phyloP scores from a whole-genome alignment of 2,329 filamentous ascomycete genomes.

The Aspergillus fumigatiaffinis region DNA sequence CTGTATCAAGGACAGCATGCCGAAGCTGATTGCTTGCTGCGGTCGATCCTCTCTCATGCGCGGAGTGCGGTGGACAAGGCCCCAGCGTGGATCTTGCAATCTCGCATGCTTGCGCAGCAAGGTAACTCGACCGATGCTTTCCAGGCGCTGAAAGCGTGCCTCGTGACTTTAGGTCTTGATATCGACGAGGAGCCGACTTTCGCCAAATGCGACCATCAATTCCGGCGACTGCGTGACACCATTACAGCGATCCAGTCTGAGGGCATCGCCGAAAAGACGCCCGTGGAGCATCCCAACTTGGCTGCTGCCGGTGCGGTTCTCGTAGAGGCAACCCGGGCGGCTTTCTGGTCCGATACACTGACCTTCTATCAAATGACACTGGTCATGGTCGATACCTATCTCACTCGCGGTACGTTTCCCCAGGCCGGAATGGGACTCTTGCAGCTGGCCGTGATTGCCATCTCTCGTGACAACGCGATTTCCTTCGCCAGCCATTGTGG shows the following conservation, averaged over 20 bases:
- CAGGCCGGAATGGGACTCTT: slow-evolving; percentile 54
- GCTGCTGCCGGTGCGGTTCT: slow-evolving; percentile 52
- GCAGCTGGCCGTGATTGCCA: slow-evolving; percentile 55
- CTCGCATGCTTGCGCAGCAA: slow-evolving; percentile 5
- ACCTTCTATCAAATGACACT: slow-evolving; percentile 58
- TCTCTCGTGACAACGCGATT: slow-evolving; percentile 37
- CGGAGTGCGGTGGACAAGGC: slow-evolving; percentile 74
- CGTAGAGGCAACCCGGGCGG: slow-evolving; percentile 55
- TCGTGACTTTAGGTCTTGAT: not conserved
- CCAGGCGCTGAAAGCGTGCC: slow-evolving; percentile 1
- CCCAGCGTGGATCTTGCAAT: slow-evolving; percentile 69
- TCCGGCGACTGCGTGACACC: no score
- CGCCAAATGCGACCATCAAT: no score
- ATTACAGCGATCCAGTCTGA: no score
- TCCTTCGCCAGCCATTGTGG: no score
- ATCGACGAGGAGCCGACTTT: no score
- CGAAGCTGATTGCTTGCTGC: slow-evolving; percentile 63
- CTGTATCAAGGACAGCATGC: slow-evolving; percentile 71
- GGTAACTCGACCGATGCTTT: slow-evolving; percentile 5
- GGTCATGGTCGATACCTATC: slow-evolving; percentile 54
- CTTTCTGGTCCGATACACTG: slow-evolving; percentile 58
- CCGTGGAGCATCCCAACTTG: slow-evolving; percentile 33
- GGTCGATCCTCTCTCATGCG: slow-evolving; percentile 66
- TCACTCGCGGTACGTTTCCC: slow-evolving; percentile 32
- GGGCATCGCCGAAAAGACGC: no score